Percentiles rank a stretch among this genome's conserved stretches.
These are phyloP conservation scores for Avena atlantica DNA, from an alignment of 176 grass and related monocot species.

Conservation along the genomic window DNA sequence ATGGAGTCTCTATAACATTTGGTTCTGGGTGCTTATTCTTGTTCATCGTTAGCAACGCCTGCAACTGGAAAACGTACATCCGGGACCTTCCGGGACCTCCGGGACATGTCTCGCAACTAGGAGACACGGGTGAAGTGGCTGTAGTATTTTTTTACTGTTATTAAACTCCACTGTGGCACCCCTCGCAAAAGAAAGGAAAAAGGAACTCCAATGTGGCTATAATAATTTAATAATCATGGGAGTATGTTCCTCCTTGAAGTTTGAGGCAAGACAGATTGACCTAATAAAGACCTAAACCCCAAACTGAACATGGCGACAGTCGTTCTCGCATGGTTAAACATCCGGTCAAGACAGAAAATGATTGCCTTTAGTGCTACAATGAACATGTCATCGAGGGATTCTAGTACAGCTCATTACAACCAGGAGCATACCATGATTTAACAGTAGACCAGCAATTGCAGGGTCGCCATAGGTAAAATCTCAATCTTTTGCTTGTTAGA, in stretches of 20 bases:
- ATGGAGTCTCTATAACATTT: no score
- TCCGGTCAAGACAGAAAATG: not conserved
- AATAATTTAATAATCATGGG: slow-evolving; percentile 8
- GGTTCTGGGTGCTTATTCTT: no score
- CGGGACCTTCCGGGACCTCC: not conserved
- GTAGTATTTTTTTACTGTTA: not conserved
- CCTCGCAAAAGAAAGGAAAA: no score
- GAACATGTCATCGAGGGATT: not conserved
- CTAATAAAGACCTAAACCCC: not conserved
- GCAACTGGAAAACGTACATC: not conserved
- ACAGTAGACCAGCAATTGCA: not conserved
- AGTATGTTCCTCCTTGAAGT: not conserved
- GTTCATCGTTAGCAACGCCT: no score
- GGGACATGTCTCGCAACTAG: not conserved
- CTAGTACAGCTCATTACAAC: not conserved
- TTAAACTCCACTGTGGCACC: not conserved
- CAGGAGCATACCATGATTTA: not conserved
- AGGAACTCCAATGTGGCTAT: not conserved
- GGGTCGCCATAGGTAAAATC: no score
- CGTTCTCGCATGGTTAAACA: not conserved
- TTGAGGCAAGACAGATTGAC: not conserved
- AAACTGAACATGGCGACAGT: not conserved
- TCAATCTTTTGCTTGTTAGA: not conserved
- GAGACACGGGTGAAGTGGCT: not conserved
- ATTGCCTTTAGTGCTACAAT: not conserved